Conservation (phyloP, 2,329 filamentous ascomycete species). For the Calonectria leucothoes region DNA sequence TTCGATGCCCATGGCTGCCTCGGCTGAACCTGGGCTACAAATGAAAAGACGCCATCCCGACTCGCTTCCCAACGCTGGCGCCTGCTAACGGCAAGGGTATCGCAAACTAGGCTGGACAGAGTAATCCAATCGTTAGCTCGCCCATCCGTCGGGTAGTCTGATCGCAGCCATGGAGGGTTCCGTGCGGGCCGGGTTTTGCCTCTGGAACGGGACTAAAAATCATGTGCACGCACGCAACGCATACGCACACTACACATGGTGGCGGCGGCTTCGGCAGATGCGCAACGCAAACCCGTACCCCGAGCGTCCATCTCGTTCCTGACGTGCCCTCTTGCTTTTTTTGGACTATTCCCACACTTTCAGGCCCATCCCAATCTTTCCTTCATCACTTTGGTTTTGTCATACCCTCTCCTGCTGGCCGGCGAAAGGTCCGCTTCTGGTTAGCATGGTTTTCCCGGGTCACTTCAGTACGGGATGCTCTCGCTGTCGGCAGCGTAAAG, state of each 20-base stretch:
- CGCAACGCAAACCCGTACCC: no score
- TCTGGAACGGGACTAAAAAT: no score
- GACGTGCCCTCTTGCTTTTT: not conserved
- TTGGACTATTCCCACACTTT: conserved; percentile 14
- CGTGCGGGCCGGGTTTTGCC: no score
- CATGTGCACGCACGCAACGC: not conserved
- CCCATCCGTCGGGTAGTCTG: not conserved
- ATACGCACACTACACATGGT: no score
- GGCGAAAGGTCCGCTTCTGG: not conserved
- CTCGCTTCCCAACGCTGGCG: not conserved
- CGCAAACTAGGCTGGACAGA: not conserved
- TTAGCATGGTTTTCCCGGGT: conserved; percentile 42
- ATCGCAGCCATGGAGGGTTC: not conserved
- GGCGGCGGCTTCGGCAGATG: no score
- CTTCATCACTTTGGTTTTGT: not conserved
- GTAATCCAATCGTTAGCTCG: not conserved
- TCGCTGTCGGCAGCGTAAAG: conserved; percentile 45
- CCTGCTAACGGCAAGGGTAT: not conserved
- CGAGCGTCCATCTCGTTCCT: not conserved
- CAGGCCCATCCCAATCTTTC: not conserved
- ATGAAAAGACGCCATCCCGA: no score
- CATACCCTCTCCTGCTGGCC: not conserved
- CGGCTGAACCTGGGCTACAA: not conserved
- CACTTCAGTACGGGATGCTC: conserved; percentile 45
- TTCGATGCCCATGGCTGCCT: no score